phyloP scores from a whole-genome alignment of 106 monocot genomes.

The Triglochin maritima region DNA sequence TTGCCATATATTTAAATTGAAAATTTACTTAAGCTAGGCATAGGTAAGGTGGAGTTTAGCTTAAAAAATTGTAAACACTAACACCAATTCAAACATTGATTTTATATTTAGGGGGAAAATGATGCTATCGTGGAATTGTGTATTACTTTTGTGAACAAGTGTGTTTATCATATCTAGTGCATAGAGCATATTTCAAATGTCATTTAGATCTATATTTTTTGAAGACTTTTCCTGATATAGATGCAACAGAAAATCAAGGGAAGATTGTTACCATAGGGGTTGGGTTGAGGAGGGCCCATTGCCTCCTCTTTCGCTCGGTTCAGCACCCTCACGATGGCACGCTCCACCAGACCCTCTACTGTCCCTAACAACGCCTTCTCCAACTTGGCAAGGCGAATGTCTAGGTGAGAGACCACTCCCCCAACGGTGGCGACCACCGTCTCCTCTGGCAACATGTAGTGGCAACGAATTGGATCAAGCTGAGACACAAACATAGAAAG shows the following conservation, averaged over 20 bases:
- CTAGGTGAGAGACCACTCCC: too few relatives aligned
- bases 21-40: neutral
- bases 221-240: constrained; percentile 89
- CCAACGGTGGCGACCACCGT: too few relatives aligned
- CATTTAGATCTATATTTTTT: neutral
- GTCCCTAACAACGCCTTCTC: too few relatives aligned
- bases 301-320: too few relatives aligned
- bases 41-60: neutral
- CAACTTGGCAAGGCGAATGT: too few relatives aligned
- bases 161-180: neutral
- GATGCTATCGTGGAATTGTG: neutral
- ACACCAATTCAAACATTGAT: neutral
- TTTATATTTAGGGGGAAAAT: neutral
- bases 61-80: neutral
- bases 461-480: too few relatives aligned
- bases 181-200: neutral
- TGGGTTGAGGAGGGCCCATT: too few relatives aligned
- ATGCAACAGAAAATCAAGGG: neutral
- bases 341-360: too few relatives aligned
- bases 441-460: too few relatives aligned
- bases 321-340: too few relatives aligned
- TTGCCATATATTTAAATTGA: neutral
- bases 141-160: neutral
- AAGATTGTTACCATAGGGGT: too few relatives aligned
- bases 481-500: too few relatives aligned